A percentile compares a stretch with the other conserved stretches of the same genome.
Conservation (phyloP, 306 rosid species). For the Begonia masoniana region DNA sequence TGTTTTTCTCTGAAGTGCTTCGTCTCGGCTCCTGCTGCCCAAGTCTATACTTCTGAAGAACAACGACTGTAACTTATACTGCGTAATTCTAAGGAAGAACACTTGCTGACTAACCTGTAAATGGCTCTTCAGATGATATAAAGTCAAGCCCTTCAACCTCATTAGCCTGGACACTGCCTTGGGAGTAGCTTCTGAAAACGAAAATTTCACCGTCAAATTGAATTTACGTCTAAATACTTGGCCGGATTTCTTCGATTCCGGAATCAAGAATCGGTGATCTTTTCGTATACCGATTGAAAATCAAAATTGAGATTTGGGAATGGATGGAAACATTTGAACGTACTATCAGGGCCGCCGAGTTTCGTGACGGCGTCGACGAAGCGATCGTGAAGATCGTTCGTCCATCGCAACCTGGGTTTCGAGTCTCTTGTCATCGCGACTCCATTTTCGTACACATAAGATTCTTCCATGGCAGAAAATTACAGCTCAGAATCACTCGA, state of each 20-base stretch:
- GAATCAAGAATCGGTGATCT: no score
- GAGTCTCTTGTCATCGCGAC: constrained; percentile 90
- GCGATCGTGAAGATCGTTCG: constrained; percentile 83
- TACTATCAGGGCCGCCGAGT: constrained; percentile 95
- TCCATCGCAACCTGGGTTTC: constrained; percentile 88
- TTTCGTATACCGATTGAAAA: no score
- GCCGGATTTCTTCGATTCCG: no score
- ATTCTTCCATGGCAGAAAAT: constrained; percentile 14
- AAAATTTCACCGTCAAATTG: background rate
- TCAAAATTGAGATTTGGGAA: no score
- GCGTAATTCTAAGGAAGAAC: background rate
- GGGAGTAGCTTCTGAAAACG: constrained; percentile 80
- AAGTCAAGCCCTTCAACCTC: constrained; percentile 92
- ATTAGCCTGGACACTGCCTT: constrained; percentile 78
- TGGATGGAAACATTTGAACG: background rate
- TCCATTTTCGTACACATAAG: constrained; percentile 37
- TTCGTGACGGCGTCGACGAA: constrained; percentile 88
- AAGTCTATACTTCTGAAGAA: constrained; percentile 75
- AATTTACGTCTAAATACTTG: no score
- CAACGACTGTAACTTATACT: no score
- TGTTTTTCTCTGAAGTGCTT: constrained; percentile 35
- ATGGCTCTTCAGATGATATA: constrained; percentile 95
- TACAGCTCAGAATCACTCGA: background rate
- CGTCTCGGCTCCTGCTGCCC: constrained; percentile 54
- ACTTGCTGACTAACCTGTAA: constrained; percentile 49